These are phyloP conservation scores for Blastobotrys persicus DNA, from an alignment of 1,139 yeast species.

Conservation along the genomic window DNA sequence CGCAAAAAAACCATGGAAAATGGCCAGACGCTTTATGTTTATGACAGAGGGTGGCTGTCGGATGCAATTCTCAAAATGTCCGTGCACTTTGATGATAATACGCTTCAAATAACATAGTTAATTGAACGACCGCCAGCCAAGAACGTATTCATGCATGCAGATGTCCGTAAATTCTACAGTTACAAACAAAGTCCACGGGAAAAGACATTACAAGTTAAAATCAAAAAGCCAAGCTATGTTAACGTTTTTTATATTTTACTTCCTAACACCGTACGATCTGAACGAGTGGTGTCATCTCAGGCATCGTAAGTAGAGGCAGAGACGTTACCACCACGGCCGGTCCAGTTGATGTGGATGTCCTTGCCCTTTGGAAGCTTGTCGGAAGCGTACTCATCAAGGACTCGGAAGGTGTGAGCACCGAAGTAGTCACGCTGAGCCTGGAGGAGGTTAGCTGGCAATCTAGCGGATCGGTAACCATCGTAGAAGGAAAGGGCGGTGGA, in stretches of 20 bases:
- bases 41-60: constrained; percentile 8
- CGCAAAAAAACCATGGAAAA: constrained; percentile 2
- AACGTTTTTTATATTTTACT: constrained; percentile 2
- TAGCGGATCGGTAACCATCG: constrained; percentile 97
- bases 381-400: constrained; percentile 80
- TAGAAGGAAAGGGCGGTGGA: constrained; percentile 95
- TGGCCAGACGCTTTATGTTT: constrained; percentile 1
- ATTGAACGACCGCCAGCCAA: no score
- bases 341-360: constrained; percentile 97
- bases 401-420: constrained; percentile 99
- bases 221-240: neutral
- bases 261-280: neutral
- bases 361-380: constrained; percentile 72
- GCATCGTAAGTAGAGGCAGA: constrained; percentile 95
- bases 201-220: no score
- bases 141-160: no score
- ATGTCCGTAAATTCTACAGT: no score
- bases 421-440: constrained; percentile 99
- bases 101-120: neutral
- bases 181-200: no score
- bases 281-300: constrained; percentile 39
- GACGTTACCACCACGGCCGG: constrained; percentile 97
- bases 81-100: neutral
- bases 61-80: constrained; percentile 4
- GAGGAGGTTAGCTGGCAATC: constrained; percentile 94